These are phyloP conservation scores for Coemansia sp. DNA, from an alignment of 192 early-diverging fungal genomes.

Conservation along the genomic window DNA sequence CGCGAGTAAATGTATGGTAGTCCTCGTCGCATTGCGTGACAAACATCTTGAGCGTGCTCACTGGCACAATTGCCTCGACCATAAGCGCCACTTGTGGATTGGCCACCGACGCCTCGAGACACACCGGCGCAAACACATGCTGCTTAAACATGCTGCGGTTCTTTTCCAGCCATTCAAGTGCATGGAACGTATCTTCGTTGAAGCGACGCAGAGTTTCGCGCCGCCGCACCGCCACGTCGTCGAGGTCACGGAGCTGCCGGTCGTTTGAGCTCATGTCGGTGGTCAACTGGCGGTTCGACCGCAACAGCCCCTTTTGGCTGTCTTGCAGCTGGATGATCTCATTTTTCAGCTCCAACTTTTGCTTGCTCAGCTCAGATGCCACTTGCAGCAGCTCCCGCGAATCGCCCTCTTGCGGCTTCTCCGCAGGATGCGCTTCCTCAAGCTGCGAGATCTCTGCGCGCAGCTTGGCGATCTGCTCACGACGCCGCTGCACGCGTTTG, in stretches of 20 bases:
- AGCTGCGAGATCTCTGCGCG: slow-evolving; percentile 42
- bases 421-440: slow-evolving; percentile 16
- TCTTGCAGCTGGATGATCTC: slow-evolving; percentile 49
- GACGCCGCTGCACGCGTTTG: slow-evolving; percentile 36
- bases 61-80: slow-evolving; percentile 62
- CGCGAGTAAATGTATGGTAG: slow-evolving; percentile 67
- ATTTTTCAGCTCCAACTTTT: slow-evolving; percentile 44
- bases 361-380: slow-evolving; percentile 30
- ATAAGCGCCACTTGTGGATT: slow-evolving; percentile 61
- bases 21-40: slow-evolving; percentile 76
- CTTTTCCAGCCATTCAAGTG: slow-evolving; percentile 66
- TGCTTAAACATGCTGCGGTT: slow-evolving; percentile 66
- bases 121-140: slow-evolving; percentile 71
- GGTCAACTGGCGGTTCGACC: slow-evolving; percentile 23
- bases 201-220: slow-evolving; percentile 56
- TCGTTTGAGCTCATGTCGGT: slow-evolving; percentile 35
- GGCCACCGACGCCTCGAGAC: slow-evolving; percentile 69
- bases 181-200: slow-evolving; percentile 60
- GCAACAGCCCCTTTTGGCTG: slow-evolving; percentile 47
- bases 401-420: slow-evolving; percentile 11
- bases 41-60: slow-evolving; percentile 67
- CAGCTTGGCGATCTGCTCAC: slow-evolving; percentile 38
- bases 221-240: slow-evolving; percentile 58
- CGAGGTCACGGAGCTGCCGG: slow-evolving; percentile 59
- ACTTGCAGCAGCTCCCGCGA: slow-evolving; percentile 28